Percentiles rank a stretch among this genome's conserved stretches.
Evolutionary conservation across 306 rosid species (phyloP).

Genomic region (Lathyrus aphaca): DNA sequence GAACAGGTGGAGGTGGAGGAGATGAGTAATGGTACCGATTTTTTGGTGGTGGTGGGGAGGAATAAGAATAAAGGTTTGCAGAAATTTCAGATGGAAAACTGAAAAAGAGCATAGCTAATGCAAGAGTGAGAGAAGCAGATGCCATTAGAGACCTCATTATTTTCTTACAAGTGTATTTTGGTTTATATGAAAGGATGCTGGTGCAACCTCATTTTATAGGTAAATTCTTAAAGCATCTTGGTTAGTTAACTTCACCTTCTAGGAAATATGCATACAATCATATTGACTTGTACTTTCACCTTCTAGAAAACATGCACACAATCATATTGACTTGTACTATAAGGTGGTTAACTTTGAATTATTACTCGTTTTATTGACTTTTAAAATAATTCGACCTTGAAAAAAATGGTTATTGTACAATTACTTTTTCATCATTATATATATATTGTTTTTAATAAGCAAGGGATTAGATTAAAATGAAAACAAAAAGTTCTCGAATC

Average conservation of each 20-base stretch:
- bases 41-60: constrained; percentile 34
- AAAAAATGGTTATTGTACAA: background rate
- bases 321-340: background rate
- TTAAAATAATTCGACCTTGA: constrained; percentile 17
- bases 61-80: no score
- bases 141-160: constrained; percentile 57
- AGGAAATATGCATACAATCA: constrained; percentile 13
- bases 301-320: constrained; percentile 24
- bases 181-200: constrained; percentile 9
- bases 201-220: background rate
- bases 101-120: no score
- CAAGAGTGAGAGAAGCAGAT: no score
- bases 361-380: background rate
- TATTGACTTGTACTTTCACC: background rate
- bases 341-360: constrained; percentile 9
- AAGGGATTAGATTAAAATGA: no score
- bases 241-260: constrained; percentile 6
- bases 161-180: constrained; percentile 8
- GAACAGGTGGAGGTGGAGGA: constrained; percentile 18
- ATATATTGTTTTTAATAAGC: no score
- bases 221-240: background rate
- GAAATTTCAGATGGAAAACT: no score
- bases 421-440: no score
- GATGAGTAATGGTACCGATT: background rate
- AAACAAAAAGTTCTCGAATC: no score